Evolutionary conservation across 2,329 filamentous ascomycete genomes (phyloP), one percentile per base, ranked within the genome.

Genomic region (Phaeoacremonium minimum): DNA sequence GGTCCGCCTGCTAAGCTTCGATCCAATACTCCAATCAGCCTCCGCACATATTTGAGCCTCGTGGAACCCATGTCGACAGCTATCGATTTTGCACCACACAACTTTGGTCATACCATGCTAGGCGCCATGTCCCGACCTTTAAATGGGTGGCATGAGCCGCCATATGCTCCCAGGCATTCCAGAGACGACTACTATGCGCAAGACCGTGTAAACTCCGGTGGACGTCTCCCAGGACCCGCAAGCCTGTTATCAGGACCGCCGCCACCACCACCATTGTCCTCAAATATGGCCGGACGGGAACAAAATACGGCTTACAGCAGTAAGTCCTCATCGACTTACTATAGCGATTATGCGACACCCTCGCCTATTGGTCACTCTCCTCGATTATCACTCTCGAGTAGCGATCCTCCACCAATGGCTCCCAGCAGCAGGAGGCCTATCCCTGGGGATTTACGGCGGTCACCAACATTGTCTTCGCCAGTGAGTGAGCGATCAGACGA

Each of bases 111-210:
- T 48, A 47, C 46, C 42, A 50, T 56, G 46, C 43, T 55, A 40
- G 57, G 57, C 50, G 49, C 48, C 36, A 64, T 64, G 61, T 52
- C 58, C 42, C 55, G 55, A 48, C 49, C 56, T 35, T 50, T 51
- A 32, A 51, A 53, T 43, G 44, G 43, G 43, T 61, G 52, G 56
- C 36, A 41, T 18, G 48, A 42, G 28, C 44, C 48, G 32, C 56
- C 55, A 20, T 46, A 46, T 37, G 52, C 54, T 40, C 38, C 49
- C 16, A 40, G 42, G 35, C 36, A 38, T 40, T 37, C 49, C 16
- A 40, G 42, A 35, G 35, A 38, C 38, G 45, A 48, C 32, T 16
- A 38, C n/a, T 32, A 35, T 35, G 15, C 37, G 36, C 20, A 35
- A 18, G 26, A 40, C 33, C 35, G 36, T 15, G 22, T 22, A 13